Base-by-base conservation (phyloP, 78 protist species). In the Diacronema lutheri region DNA sequence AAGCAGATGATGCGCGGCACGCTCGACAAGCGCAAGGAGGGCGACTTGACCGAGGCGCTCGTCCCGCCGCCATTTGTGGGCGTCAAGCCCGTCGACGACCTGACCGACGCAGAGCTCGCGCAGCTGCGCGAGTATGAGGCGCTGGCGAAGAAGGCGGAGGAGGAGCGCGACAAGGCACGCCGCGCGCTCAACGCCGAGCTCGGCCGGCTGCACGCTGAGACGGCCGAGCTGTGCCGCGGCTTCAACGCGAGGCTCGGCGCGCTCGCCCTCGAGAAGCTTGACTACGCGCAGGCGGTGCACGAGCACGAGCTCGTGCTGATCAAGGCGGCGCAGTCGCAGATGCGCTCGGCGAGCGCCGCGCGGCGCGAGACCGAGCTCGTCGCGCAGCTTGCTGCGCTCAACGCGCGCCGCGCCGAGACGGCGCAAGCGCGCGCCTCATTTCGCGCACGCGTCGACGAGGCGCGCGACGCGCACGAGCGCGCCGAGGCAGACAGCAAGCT, bases 231-330 rank as follows among this genome's bases (percentile, higher is more conserved):
- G 9, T 61, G 66, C 66, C 11, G 16, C 33, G 66, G 33, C 20
- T 61, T 61, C 66, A 61, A 61, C 66, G 33, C 29, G 21, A 21
- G 11, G 66, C 26, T 61, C 33, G 33, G 16, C 16, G 33, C 33
- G 66, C 66, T 61, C 16, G 35, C 35, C 35, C 33, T 1, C 33
- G 4, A 11, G 33, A 61, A 61, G 66, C 29, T 61, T 9, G 66
- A 26, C 13, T 14, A 26, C 12, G 89, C 73, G 46, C 82, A 74
- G 37, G 40, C 38, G 10, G 62, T 85, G 25, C 33, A 4, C 33
- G 83, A 85, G 44, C 13, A n/a, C 31, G 89, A 85, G 83, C 31
- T 85, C 1, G 6, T 72, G 31, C 21, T 57, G 25, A 71, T 85
- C 81, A 44, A 56, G 71, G 1, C 74, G 11, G 14, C 74, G 35